A percentile compares a stretch with the other conserved stretches of the same genome.
These are phyloP conservation scores for Xylaria telfairii DNA, from an alignment of 495 filamentous ascomycete genomes.

Conservation along the genomic window DNA sequence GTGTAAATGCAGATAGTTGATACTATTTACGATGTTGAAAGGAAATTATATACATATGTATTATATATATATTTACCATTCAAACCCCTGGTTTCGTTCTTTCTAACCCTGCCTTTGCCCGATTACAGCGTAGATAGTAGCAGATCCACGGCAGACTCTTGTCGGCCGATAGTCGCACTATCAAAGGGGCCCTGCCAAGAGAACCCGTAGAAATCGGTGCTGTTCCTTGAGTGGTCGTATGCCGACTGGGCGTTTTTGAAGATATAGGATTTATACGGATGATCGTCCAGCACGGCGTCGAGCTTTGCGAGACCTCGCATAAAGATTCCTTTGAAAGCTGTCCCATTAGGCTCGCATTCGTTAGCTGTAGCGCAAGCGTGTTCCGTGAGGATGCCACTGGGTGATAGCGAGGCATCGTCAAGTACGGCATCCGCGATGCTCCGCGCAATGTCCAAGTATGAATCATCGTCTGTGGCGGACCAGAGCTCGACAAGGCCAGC, in stretches of 20 bases:
- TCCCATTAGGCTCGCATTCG: slow-evolving; percentile 61
- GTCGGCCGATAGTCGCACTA: slow-evolving; percentile 56
- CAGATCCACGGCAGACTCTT: slow-evolving; percentile 65
- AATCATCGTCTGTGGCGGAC: slow-evolving; percentile 40
- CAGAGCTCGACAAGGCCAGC: slow-evolving; percentile 68
- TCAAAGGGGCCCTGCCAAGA: slow-evolving; percentile 63
- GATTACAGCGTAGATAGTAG: slow-evolving; percentile 55
- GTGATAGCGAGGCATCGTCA: slow-evolving; percentile 50
- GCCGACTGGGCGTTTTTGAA: slow-evolving; percentile 61
- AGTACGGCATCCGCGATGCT: slow-evolving; percentile 65
- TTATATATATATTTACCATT: neutral
- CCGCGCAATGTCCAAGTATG: slow-evolving; percentile 60
- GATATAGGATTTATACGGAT: slow-evolving; percentile 59
- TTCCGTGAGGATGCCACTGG: slow-evolving; percentile 66
- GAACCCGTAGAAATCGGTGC: slow-evolving; percentile 56
- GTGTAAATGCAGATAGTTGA: neutral
- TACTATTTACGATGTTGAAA: neutral
- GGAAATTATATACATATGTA: neutral
- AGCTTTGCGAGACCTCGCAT: slow-evolving; percentile 66
- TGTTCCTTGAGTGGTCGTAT: slow-evolving; percentile 58
- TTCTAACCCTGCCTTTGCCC: neutral
- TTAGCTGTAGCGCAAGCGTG: slow-evolving; percentile 52
- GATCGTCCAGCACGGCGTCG: slow-evolving; percentile 50
- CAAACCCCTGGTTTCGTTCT: neutral
- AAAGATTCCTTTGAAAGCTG: slow-evolving; percentile 79